Evolutionary conservation across 352 stramenopile species (phyloP), one percentile per base, ranked within the genome.

Genomic region (Phytophthora lateralis): DNA sequence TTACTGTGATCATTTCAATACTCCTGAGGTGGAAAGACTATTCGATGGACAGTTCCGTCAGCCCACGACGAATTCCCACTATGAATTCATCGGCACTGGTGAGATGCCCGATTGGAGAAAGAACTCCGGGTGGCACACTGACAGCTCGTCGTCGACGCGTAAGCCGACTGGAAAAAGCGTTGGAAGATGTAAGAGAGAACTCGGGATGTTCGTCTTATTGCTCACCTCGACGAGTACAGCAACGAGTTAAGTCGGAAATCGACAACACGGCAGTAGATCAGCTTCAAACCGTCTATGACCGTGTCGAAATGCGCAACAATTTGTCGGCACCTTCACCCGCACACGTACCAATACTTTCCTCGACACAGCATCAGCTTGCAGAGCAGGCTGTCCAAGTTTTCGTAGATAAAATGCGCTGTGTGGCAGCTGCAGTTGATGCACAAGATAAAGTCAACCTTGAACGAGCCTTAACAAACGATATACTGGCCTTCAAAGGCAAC

Each of bases 131-230:
- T 47, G 44, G 12, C 15, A 27, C 8, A 12, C 30, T 47, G 14
- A 55, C 42, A 9, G 15, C 8, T 29, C 48, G 21, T 24, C 53
- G 3, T 49, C 58, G 64, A 41, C 39, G 64, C 2, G 20, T 49
- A 20, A 65, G 18, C 58, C 59, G 64, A 21, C 26, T 73, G 38
- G 64, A 73, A 39, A 56, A 15, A 12, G 64, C 59, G 24, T 42
- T 73, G 17, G 27, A 65, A 54, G 64, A 69, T 44, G 52, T 59
- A 11, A 60, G 59, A 17, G 34, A 6, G 29, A 49, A 21, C 20
- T 18, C 20, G 14, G 35, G 11, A 18, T 45, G 32, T 21, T 48
- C 55, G 2, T n/a, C 21, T 12, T 58, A 55, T 17, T 45, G 34
- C 10, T 60, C 57, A 14, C 15, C 63, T 27, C 44, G 51, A 46